Percentiles rank a stretch among this genome's conserved stretches.
phyloP scores from a whole-genome alignment of 805 yeast species.

The Scheffersomyces coipomensis region DNA sequence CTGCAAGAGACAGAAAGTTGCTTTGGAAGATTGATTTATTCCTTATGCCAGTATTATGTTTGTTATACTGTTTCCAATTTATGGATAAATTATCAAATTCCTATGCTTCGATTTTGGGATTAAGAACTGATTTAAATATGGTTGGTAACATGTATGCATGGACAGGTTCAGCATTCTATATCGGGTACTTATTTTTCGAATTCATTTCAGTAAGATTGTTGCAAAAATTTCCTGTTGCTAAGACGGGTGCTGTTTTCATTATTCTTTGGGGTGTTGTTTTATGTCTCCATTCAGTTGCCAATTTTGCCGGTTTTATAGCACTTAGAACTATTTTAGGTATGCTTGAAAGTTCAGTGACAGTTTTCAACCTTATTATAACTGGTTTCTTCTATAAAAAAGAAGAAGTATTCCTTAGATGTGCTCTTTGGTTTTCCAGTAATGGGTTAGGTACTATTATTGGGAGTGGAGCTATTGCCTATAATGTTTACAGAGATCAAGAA shows the following conservation, averaged over 20 bases:
- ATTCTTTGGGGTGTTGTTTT: slow-evolving; percentile 64
- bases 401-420: slow-evolving; percentile 33
- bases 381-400: slow-evolving; percentile 33
- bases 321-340: slow-evolving; percentile 37
- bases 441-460: slow-evolving; percentile 42
- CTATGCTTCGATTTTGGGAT: slow-evolving; percentile 39
- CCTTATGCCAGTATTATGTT: slow-evolving; percentile 24
- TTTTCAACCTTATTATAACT: slow-evolving; percentile 36
- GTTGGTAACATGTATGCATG: slow-evolving; percentile 33
- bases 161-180: slow-evolving; percentile 39
- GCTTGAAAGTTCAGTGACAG: slow-evolving; percentile 41
- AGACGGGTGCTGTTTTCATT: slow-evolving; percentile 46
- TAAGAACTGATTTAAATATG: slow-evolving; percentile 35
- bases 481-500: slow-evolving; percentile 38
- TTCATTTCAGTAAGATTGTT: slow-evolving; percentile 44
- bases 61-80: slow-evolving; percentile 24
- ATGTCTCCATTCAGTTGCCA: slow-evolving; percentile 51
- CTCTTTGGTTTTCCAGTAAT: slow-evolving; percentile 35
- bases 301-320: slow-evolving; percentile 39
- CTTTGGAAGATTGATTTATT: slow-evolving; percentile 20
- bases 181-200: slow-evolving; percentile 64
- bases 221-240: slow-evolving; percentile 59
- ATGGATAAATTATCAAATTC: slow-evolving; percentile 39
- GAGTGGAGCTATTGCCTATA: slow-evolving; percentile 50
- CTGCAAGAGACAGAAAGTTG: slow-evolving; percentile 13